Conservation (phyloP, 2,329 filamentous ascomycete species). For the Fusarium chuoi region DNA sequence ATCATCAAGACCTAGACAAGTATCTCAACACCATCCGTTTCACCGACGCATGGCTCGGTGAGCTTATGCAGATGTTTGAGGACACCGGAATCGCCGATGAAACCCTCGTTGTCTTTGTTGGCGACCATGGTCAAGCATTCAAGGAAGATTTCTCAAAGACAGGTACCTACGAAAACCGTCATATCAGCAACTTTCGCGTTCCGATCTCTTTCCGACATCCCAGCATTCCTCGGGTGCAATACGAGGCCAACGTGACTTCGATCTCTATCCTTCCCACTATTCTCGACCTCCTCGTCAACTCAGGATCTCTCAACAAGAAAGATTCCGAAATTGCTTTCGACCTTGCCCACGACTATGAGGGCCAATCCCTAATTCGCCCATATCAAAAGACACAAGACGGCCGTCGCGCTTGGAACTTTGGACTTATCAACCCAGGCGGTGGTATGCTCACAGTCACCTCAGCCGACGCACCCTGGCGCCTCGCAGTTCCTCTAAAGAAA, state of each 20-base stretch:
- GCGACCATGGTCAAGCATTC: slow-evolving; percentile 49
- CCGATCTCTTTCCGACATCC: slow-evolving; percentile 48
- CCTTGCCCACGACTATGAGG: slow-evolving; percentile 47
- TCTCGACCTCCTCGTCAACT: slow-evolving; percentile 47
- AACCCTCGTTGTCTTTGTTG: slow-evolving; percentile 48
- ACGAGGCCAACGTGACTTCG: slow-evolving; percentile 46
- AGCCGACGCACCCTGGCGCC: slow-evolving; percentile 46
- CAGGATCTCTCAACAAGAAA: slow-evolving; percentile 41
- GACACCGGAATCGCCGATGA: slow-evolving; percentile 48
- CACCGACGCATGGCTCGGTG: slow-evolving; percentile 47
- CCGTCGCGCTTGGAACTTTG: slow-evolving; percentile 48
- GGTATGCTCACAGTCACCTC: slow-evolving; percentile 48
- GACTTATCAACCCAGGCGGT: slow-evolving; percentile 48
- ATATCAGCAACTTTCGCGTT: slow-evolving; percentile 47
- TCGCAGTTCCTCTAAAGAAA: slow-evolving; percentile 47
- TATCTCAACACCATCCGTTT: slow-evolving; percentile 48
- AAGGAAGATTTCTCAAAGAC: slow-evolving; percentile 46
- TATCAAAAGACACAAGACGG: slow-evolving; percentile 37
- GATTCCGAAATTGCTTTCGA: slow-evolving; percentile 41
- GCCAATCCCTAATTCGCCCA: slow-evolving; percentile 47
- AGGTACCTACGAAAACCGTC: slow-evolving; percentile 48
- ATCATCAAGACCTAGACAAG: slow-evolving; percentile 45
- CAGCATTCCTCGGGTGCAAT: slow-evolving; percentile 44
- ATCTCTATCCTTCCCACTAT: slow-evolving; percentile 48
- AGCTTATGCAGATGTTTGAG: slow-evolving; percentile 47